Conservation (phyloP, 208 protist species). For the Wallacemonas sp. region DNA sequence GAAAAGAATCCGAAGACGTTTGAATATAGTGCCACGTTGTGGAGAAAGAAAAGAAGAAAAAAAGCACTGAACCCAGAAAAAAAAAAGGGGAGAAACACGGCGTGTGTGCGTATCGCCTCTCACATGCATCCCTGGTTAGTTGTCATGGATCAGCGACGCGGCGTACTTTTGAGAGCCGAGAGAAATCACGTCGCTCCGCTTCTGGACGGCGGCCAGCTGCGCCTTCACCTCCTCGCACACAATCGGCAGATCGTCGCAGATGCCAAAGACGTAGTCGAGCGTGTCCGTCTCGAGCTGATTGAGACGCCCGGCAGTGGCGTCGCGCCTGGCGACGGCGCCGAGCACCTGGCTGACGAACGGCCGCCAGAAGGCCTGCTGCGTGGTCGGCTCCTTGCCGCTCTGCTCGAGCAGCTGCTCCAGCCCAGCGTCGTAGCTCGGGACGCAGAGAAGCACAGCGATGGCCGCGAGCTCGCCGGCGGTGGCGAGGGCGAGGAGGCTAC, state of each 20-base stretch:
- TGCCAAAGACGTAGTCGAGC: conserved; percentile 50
- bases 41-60: conserved; percentile 26
- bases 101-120: background rate
- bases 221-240: conserved; percentile 35
- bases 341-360: conserved; percentile 55
- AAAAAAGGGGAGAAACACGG: background rate
- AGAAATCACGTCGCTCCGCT: conserved; percentile 23
- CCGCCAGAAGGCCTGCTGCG: conserved; percentile 57
- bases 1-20: conserved; percentile 13
- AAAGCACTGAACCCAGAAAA: conserved; percentile 11
- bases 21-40: background rate
- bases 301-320: background rate
- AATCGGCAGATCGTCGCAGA: conserved; percentile 57
- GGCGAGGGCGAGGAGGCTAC: conserved; percentile 55
- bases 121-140: background rate
- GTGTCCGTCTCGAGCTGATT: conserved; percentile 16
- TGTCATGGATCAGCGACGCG: conserved; percentile 28
- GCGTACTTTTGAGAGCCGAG: conserved; percentile 58
- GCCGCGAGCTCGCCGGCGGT: conserved; percentile 50
- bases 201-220: conserved; percentile 30
- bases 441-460: conserved; percentile 46
- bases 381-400: conserved; percentile 23
- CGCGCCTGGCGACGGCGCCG: conserved; percentile 11
- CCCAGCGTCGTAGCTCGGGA: conserved; percentile 49
- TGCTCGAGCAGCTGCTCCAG: conserved; percentile 39